Evolutionary conservation across 176 grass and related monocot species (phyloP).

Genomic region (Paspalum notatum): DNA sequence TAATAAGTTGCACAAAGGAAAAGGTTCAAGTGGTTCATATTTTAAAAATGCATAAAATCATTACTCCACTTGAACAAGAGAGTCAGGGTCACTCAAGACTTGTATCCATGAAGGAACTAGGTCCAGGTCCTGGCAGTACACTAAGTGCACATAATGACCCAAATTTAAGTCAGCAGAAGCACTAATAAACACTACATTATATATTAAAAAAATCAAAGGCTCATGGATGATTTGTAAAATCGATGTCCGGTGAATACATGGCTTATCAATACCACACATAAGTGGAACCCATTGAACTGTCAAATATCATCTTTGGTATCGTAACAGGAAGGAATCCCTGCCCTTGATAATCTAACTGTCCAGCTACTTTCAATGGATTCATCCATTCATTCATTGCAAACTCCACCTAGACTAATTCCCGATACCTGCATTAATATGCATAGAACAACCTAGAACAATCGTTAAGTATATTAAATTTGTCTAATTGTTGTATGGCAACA

Average conservation of each 20-base stretch:
- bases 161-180: slow-evolving; percentile 17
- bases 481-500: slow-evolving; percentile 15
- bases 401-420: not conserved
- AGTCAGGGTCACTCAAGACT: not conserved
- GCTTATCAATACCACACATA: not conserved
- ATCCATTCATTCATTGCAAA: not conserved
- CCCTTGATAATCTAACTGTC: not conserved
- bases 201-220: slow-evolving; percentile 6
- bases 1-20: slow-evolving; percentile 11
- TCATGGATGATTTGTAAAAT: not conserved
- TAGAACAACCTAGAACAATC: not conserved
- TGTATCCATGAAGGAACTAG: not conserved
- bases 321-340: not conserved
- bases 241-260: not conserved
- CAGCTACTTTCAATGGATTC: not conserved
- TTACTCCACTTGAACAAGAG: too few species aligned
- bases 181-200: not conserved
- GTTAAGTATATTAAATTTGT: not conserved
- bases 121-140: not conserved
- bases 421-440: not conserved
- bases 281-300: not conserved
- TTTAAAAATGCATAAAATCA: not conserved
- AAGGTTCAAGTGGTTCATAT: slow-evolving; percentile 1
- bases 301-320: not conserved
- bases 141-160: not conserved